Conservation (phyloP, 768 basidiomycete species). For the Exsudoporus frostii region DNA sequence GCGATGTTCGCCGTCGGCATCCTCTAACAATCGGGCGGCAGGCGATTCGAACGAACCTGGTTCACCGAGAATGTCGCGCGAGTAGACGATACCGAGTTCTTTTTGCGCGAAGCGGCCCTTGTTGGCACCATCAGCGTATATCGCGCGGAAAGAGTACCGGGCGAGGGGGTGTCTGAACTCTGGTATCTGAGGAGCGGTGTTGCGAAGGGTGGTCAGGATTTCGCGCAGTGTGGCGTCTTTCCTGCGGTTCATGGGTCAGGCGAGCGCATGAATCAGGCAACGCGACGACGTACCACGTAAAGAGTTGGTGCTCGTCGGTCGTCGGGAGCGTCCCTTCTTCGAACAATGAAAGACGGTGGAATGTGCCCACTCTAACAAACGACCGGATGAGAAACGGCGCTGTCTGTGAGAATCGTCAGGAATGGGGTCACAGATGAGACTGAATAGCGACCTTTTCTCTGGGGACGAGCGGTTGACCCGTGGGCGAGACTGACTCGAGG, state of each 20-base stretch:
- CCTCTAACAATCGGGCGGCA: slow-evolving; percentile 61
- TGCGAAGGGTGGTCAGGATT: slow-evolving; percentile 73
- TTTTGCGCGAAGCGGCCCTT: slow-evolving; percentile 72
- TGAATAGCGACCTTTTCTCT: slow-evolving; percentile 50
- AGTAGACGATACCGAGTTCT: slow-evolving; percentile 79
- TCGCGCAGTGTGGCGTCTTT: slow-evolving; percentile 81
- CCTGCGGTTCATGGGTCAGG: slow-evolving; percentile 39
- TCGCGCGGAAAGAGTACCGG: slow-evolving; percentile 75
- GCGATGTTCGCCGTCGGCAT: slow-evolving; percentile 35
- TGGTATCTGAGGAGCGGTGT: slow-evolving; percentile 58
- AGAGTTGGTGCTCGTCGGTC: slow-evolving; percentile 79
- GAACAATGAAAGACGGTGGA: slow-evolving; percentile 70
- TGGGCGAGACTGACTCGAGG: slow-evolving; percentile 39
- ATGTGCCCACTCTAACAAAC: slow-evolving; percentile 78
- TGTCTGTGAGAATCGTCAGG: slow-evolving; percentile 42
- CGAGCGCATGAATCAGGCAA: background rate
- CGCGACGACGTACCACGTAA: slow-evolving; percentile 57
- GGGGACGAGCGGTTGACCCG: slow-evolving; percentile 46
- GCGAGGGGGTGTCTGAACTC: slow-evolving; percentile 83
- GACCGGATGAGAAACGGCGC: slow-evolving; percentile 79
- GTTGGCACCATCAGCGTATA: slow-evolving; percentile 71
- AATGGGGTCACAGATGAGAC: background rate
- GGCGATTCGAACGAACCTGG: slow-evolving; percentile 57
- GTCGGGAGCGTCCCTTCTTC: slow-evolving; percentile 76
- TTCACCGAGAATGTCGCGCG: slow-evolving; percentile 81